These are phyloP conservation scores for Comarum palustre DNA, from an alignment of 306 rosid genomes.

Conservation along the genomic window DNA sequence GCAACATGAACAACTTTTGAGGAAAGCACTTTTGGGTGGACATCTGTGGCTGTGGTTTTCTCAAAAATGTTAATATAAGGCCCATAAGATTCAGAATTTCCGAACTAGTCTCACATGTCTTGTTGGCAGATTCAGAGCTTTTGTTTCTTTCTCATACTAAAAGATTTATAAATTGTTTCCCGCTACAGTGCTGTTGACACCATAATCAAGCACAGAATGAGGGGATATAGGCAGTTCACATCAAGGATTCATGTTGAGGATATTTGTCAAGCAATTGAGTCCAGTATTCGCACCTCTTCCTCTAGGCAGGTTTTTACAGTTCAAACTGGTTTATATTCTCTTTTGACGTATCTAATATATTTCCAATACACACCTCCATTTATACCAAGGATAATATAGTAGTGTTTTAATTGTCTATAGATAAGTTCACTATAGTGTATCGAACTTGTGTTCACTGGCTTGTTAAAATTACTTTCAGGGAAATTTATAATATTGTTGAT, in stretches of 20 bases:
- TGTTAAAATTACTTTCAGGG: constrained; percentile 38
- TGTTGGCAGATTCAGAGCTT: not conserved
- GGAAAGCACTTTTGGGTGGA: constrained; percentile 48
- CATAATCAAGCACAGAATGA: constrained; percentile 66
- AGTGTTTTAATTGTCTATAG: not conserved
- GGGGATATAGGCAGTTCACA: constrained; percentile 54
- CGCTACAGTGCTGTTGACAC: constrained; percentile 69
- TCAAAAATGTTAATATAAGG: not conserved
- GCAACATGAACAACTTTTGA: constrained; percentile 58
- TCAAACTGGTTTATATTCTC: not conserved
- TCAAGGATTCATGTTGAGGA: constrained; percentile 83
- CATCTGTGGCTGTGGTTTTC: constrained; percentile 49
- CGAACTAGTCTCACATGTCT: not conserved
- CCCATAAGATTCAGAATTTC: not conserved
- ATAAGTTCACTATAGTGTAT: not conserved
- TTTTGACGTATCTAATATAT: not conserved
- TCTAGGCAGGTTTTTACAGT: constrained; percentile 35
- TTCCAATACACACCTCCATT: not conserved
- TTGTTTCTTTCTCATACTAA: constrained; percentile 4
- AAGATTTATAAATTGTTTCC: constrained; percentile 17
- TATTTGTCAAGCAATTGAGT: constrained; percentile 72
- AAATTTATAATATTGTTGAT: constrained; percentile 68
- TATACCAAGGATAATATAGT: not conserved
- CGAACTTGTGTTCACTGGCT: not conserved
- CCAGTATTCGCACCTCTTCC: constrained; percentile 42